Base-by-base conservation (phyloP, 2,329 filamentous ascomycete genomes). In the Epichloe sylvatica region DNA sequence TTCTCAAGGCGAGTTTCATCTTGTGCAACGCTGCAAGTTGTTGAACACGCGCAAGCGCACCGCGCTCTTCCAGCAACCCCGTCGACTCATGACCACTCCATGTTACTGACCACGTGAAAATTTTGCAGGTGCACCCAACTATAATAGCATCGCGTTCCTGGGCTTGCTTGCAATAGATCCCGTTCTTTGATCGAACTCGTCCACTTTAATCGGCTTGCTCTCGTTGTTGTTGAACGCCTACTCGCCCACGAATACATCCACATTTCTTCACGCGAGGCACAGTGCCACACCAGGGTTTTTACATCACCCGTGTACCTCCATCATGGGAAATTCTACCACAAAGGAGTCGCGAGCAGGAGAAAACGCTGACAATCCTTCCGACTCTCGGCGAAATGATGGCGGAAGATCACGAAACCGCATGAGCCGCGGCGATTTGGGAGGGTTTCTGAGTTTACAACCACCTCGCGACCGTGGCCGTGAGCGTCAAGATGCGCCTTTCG, bases 371-470 rank as follows among this genome's bases (percentile, higher is more conserved):
- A 39, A 33, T 19, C 11, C 39, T 5, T 11, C 39, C 25, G 56
- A 56, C 17, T 48, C 53, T 46, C 37, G 52, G 6, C 43, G 49
- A 35, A 40, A 37, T 47, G 55, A 58, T 45, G 53, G 52, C 8
- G 55, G 52, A 34, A 57, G 60, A 49, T 54, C 57, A 34, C 55
- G 57, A 35, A 56, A 56, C 23, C 63, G 63, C 45, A 53, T 60
- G 45, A 71, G 67, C 54, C 66, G 75, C 19, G 64, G 66, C 8
- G 75, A 78, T 38, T 59, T 78, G 15, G 64, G 66, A 25, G 65
- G 66, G 25, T 61, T 75, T 11, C 63, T 78, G 30, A 70, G 70
- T 19, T 56, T 77, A 9, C 57, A 69, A 30, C 57, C 63, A 17
- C 67, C 70, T 3, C 62, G 65, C 17, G 57, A 69, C 60, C 57